These are phyloP conservation scores for Trichosporon sp. DNA, from an alignment of 1,284 basidiomycete genomes.

Conservation along the genomic window DNA sequence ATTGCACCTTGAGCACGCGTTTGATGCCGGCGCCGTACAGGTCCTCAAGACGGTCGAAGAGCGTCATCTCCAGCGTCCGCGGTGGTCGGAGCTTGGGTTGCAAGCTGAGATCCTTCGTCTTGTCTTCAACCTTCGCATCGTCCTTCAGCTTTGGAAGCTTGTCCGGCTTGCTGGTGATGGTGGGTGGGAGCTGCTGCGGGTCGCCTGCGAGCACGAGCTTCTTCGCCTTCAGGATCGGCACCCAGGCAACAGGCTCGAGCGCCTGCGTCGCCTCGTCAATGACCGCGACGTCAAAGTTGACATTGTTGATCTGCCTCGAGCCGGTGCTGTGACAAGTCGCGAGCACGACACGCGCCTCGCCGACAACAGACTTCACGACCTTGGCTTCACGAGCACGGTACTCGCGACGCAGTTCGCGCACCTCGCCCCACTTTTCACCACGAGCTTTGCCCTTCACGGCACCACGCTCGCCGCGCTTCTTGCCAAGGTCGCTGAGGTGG, in stretches of 20 bases:
- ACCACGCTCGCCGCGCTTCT: slow-evolving; percentile 74
- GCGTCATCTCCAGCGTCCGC: slow-evolving; percentile 77
- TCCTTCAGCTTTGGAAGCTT: slow-evolving; percentile 29
- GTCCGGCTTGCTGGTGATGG: slow-evolving; percentile 68
- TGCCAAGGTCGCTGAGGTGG: slow-evolving; percentile 68
- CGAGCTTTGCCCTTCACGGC: slow-evolving; percentile 66
- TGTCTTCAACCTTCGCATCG: neutral
- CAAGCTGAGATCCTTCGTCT: neutral
- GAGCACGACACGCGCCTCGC: slow-evolving; percentile 78
- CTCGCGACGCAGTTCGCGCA: slow-evolving; percentile 87
- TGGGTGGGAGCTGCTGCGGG: slow-evolving; percentile 90
- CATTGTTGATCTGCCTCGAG: slow-evolving; percentile 71
- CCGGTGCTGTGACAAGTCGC: slow-evolving; percentile 93
- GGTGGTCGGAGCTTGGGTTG: slow-evolving; percentile 64
- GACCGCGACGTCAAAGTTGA: slow-evolving; percentile 84
- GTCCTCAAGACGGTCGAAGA: slow-evolving; percentile 86
- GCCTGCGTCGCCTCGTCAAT: slow-evolving; percentile 98
- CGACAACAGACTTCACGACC: slow-evolving; percentile 76
- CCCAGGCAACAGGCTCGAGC: slow-evolving; percentile 94
- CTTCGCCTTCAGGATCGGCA: slow-evolving; percentile 82
- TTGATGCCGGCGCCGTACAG: slow-evolving; percentile 85
- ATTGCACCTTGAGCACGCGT: slow-evolving; percentile 81
- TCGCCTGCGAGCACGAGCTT: slow-evolving; percentile 88
- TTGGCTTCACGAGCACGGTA: slow-evolving; percentile 84
- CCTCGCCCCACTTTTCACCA: slow-evolving; percentile 87